These are phyloP conservation scores for Alloteropsis angusta DNA, from an alignment of 202 grass and related monocot genomes.

Conservation along the genomic window DNA sequence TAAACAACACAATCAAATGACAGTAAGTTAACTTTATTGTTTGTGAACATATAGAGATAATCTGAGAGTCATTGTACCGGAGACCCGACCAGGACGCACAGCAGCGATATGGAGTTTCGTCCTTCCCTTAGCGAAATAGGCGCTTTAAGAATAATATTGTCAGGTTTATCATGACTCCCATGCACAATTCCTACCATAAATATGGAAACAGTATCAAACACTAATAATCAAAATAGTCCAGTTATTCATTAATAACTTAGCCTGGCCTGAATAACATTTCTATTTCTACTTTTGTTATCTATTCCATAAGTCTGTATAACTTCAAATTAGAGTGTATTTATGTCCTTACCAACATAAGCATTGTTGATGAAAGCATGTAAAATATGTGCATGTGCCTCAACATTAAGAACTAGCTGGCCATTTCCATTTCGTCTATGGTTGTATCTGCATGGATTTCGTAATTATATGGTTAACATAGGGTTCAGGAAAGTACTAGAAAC, in stretches of 20 bases:
- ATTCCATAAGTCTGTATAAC: not conserved
- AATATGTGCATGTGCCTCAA: constrained; percentile 54
- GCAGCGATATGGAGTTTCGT: constrained; percentile 50
- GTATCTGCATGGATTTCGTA: constrained; percentile 39
- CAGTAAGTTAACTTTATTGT: not conserved
- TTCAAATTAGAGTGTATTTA: not conserved
- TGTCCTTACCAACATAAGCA: constrained; percentile 46
- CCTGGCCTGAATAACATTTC: not conserved
- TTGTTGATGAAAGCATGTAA: constrained; percentile 68
- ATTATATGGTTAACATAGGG: not conserved
- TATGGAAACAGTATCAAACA: constrained; percentile 5
- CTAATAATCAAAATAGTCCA: not conserved
- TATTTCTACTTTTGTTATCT: not conserved
- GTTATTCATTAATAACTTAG: not conserved
- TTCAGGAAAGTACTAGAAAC: not conserved
- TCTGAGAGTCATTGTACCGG: constrained; percentile 42
- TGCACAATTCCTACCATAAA: constrained; percentile 44
- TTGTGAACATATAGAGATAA: not conserved
- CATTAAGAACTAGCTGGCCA: constrained; percentile 36
- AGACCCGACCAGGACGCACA: constrained; percentile 68
- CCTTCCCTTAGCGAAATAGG: constrained; percentile 41
- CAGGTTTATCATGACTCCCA: constrained; percentile 36
- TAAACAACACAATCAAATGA: not conserved
- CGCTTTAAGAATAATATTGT: constrained; percentile 26
- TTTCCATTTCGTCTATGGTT: constrained; percentile 20